Conservation (phyloP, 1,139 yeast genomes). For the Wickerhamomyces sp. region DNA sequence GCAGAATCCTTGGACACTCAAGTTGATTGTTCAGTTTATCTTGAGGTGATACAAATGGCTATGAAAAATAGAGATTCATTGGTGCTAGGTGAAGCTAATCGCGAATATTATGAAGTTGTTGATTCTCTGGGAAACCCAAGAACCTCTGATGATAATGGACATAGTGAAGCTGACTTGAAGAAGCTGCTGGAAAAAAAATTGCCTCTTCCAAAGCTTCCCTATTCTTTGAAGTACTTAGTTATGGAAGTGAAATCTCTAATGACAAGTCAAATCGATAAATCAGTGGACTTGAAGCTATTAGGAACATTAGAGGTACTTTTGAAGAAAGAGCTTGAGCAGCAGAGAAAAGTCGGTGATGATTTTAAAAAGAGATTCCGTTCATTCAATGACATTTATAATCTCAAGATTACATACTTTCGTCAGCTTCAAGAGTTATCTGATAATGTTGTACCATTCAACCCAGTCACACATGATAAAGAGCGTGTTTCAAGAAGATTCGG, state of each 20-base stretch:
- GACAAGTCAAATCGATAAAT: conserved; percentile 1
- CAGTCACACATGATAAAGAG: conserved; percentile 9
- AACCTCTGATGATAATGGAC: background rate
- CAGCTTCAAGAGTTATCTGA: conserved; percentile 86
- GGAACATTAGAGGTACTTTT: conserved; percentile 25
- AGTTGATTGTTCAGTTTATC: conserved; percentile 59
- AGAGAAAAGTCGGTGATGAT: conserved; percentile 35
- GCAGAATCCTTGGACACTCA: conserved; percentile 69
- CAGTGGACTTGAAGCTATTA: conserved; percentile 1
- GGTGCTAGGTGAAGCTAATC: conserved; percentile 31
- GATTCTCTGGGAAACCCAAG: background rate
- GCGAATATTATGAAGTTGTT: conserved; percentile 7
- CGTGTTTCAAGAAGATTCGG: background rate
- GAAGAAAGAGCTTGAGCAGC: conserved; percentile 35
- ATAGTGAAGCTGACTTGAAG: background rate
- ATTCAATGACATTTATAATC: conserved; percentile 67
- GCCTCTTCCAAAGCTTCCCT: conserved; percentile 2
- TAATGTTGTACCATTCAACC: conserved; percentile 28
- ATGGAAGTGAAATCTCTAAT: conserved; percentile 10
- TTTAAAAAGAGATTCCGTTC: conserved; percentile 47
- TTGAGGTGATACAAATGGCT: conserved; percentile 55
- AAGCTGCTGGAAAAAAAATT: conserved; percentile 20
- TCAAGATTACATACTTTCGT: conserved; percentile 73
- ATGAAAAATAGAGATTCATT: conserved; percentile 54
- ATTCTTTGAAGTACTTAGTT: conserved; percentile 15